Conservation (phyloP, 768 basidiomycete genomes). For the Agaricus blazei region DNA sequence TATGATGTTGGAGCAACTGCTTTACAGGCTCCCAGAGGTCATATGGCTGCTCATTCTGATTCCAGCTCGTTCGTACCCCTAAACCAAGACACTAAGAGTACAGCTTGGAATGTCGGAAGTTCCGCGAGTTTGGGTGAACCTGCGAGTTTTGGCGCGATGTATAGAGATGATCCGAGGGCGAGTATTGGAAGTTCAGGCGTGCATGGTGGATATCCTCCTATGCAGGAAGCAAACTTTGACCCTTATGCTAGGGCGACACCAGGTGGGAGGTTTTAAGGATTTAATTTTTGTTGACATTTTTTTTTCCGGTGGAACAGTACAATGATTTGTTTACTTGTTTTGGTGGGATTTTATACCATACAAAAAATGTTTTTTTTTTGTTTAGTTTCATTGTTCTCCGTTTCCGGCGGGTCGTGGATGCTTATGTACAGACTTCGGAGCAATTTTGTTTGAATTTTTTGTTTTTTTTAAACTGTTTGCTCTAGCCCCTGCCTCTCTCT, state of each 20-base stretch:
- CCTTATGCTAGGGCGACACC: constrained; percentile 23
- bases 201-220: not conserved
- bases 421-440: too few relatives aligned
- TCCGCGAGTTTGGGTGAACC: constrained; percentile 34
- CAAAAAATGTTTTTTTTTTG: too few relatives aligned
- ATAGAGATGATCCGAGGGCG: constrained; percentile 12
- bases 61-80: constrained; percentile 72
- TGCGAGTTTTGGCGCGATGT: constrained; percentile 20
- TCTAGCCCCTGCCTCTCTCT: too few relatives aligned
- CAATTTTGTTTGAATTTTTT: too few relatives aligned
- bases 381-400: too few relatives aligned
- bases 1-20: constrained; percentile 21
- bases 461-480: too few relatives aligned
- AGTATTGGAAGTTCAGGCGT: constrained; percentile 17
- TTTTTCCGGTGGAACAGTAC: too few relatives aligned
- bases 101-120: constrained; percentile 52
- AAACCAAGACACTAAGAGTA: constrained; percentile 54
- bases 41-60: constrained; percentile 33
- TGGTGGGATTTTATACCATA: too few relatives aligned
- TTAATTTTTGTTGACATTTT: too few relatives aligned
- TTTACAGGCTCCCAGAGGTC: constrained; percentile 1
- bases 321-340: too few relatives aligned
- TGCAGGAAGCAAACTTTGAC: constrained; percentile 20
- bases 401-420: too few relatives aligned
- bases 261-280: too few relatives aligned